Conservation (phyloP, 257 asterid genomes). For the Solanum commersonii region DNA sequence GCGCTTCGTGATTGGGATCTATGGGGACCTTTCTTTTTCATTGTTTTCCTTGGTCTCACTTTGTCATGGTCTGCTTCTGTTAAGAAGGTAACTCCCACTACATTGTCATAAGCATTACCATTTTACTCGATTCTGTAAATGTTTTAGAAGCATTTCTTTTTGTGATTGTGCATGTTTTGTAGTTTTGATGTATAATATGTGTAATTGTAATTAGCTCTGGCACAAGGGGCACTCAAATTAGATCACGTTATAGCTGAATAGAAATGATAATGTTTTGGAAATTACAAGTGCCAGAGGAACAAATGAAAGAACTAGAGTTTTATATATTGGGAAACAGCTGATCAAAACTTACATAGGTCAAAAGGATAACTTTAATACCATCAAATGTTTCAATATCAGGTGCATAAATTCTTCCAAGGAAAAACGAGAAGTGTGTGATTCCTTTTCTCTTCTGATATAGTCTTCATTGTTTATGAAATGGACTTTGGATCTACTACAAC, state of each 20-base stretch:
- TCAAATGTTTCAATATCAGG: background rate
- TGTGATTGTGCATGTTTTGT: background rate
- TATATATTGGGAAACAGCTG: background rate
- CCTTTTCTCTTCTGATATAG: background rate
- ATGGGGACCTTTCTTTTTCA: constrained; percentile 95
- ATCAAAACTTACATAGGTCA: background rate
- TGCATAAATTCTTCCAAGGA: background rate
- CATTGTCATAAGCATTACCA: background rate
- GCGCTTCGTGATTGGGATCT: constrained; percentile 97
- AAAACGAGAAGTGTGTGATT: background rate
- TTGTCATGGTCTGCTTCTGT: constrained; percentile 97
- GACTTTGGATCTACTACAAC: background rate
- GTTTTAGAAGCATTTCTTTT: background rate
- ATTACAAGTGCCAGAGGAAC: background rate
- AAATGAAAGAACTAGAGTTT: background rate
- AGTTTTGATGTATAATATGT: background rate
- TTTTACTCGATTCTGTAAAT: background rate
- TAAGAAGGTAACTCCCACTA: constrained; percentile 46
- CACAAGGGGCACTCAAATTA: background rate
- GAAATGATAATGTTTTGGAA: background rate
- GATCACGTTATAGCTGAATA: background rate
- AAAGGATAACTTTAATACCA: background rate
- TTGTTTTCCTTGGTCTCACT: constrained; percentile 87
- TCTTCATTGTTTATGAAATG: background rate
- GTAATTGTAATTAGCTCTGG: background rate